Evolutionary conservation across 2,329 filamentous ascomycete species (phyloP).

Genomic region (Trichophyton simii): DNA sequence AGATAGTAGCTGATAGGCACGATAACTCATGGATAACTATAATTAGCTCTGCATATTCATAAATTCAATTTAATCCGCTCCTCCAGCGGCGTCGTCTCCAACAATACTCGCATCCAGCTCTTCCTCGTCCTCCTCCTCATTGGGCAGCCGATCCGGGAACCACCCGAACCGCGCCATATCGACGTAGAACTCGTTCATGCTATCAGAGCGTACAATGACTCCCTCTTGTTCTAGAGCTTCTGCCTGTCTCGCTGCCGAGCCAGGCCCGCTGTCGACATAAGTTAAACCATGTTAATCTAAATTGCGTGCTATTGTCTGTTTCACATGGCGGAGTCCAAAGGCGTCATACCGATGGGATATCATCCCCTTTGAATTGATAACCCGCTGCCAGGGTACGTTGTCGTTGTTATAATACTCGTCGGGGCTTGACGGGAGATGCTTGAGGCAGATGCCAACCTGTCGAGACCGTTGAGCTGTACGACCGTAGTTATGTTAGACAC

Average conservation of each 20-base stretch:
- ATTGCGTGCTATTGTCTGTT: too few relatives aligned
- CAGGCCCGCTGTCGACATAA: slow-evolving; percentile 22
- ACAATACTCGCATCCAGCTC: slow-evolving; percentile 7
- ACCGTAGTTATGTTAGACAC: neutral
- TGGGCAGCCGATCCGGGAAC: slow-evolving; percentile 40
- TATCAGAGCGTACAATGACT: slow-evolving; percentile 29
- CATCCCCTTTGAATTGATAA: slow-evolving; percentile 74
- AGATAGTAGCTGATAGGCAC: too few relatives aligned
- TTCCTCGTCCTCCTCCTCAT: slow-evolving; percentile 24
- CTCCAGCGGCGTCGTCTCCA: neutral
- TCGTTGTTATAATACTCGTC: slow-evolving; percentile 50
- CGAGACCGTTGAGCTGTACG: slow-evolving; percentile 55
- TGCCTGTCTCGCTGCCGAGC: slow-evolving; percentile 33
- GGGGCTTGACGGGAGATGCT: slow-evolving; percentile 56
- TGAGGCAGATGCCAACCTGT: slow-evolving; percentile 83
- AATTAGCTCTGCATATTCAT: too few relatives aligned
- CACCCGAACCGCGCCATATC: slow-evolving; percentile 35
- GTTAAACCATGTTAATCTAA: neutral
- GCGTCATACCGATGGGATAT: slow-evolving; percentile 67
- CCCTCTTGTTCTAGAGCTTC: slow-evolving; percentile 30
- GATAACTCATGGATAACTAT: too few relatives aligned
- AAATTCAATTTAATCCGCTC: neutral
- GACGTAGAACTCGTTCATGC: slow-evolving; percentile 34
- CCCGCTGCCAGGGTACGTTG: slow-evolving; percentile 89
- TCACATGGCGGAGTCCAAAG: neutral